A percentile compares a stretch with the other conserved stretches of the same genome.
Evolutionary conservation across 768 basidiomycete species (phyloP).

Genomic region (Tricholoma sp.): DNA sequence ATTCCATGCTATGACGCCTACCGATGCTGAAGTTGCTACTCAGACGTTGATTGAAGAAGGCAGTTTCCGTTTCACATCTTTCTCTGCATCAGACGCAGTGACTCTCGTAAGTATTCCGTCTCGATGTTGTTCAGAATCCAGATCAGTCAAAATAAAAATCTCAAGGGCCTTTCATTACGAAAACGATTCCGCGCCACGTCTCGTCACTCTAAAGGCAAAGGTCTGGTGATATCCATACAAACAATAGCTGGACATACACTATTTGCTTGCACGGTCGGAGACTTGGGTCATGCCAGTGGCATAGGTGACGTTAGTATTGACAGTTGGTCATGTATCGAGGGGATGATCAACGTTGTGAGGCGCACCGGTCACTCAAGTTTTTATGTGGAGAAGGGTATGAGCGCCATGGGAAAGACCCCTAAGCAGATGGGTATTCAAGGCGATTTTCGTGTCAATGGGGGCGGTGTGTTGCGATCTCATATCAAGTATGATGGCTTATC

Average conservation of each 20-base stretch:
- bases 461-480: slow-evolving; percentile 48
- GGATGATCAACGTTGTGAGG: slow-evolving; percentile 74
- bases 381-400: slow-evolving; percentile 85
- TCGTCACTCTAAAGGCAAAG: slow-evolving; percentile 72
- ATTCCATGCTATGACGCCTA: slow-evolving; percentile 57
- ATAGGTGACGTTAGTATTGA: slow-evolving; percentile 76
- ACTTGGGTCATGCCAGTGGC: slow-evolving; percentile 60
- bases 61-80: slow-evolving; percentile 64
- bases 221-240: slow-evolving; percentile 77
- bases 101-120: slow-evolving; percentile 46
- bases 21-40: slow-evolving; percentile 68
- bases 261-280: slow-evolving; percentile 81
- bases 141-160: background rate
- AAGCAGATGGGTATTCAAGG: slow-evolving; percentile 66
- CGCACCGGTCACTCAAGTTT: slow-evolving; percentile 81
- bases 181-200: slow-evolving; percentile 77
- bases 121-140: background rate
- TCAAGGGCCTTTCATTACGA: slow-evolving; percentile 63
- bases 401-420: slow-evolving; percentile 74
- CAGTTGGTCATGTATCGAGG: slow-evolving; percentile 73
- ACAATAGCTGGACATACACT: slow-evolving; percentile 73
- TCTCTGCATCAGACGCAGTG: slow-evolving; percentile 73
- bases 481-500: background rate
- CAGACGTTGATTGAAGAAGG: slow-evolving; percentile 69
- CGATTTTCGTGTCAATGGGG: slow-evolving; percentile 64